Base-by-base conservation (phyloP, 1,284 basidiomycete species). In the Golubevia pallescens region DNA sequence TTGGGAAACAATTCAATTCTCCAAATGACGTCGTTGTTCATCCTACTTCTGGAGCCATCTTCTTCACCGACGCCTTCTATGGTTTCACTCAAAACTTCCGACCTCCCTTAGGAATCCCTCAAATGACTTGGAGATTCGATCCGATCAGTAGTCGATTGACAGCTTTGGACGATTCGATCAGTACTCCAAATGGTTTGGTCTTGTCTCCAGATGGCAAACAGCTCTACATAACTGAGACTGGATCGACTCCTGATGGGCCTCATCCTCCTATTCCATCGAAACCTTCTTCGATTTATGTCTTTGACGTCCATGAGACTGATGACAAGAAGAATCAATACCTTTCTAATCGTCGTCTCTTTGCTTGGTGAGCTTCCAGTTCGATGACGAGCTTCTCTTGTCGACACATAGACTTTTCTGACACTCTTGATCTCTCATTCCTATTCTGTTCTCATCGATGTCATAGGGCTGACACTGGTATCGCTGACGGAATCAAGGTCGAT, bases 1-100 rank as follows among this genome's bases (percentile, higher is more conserved):
- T 89, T 74, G 92, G 92, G 2, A 87, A 91, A 7, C 92, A 93
- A 76, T 94, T 93, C 87, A 93, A 92, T 86, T 92, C 92, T 1
- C 86, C 93, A 61, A 93, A 93, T 81, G 93, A 94, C 78, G 87
- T 91, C 65, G 92, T 91, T 75, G 87, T 93, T 2, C 91, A 92
- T 67, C 91, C 91, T 0, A 75, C 70, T n/a, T 90, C 88, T 60
- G 89, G 89, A 14, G 89, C 88, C 58, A 78, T 92, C 8, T 92
- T 90, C 86, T 92, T 92, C 86, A 92, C 90, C 0, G 93, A 93
- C 78, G 88, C 88, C 5, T 87, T 79, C n/a, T 88, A 87, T 61
- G 87, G 86, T 3, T 78, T 76, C 32, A 57, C 55, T 16, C 89
- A 90, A 73, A 86, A 88, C 60, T 93, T 93, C 88, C 89, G 92